Conservation (phyloP, 805 yeast genomes). For the Metschnikowia gelsemii region DNA sequence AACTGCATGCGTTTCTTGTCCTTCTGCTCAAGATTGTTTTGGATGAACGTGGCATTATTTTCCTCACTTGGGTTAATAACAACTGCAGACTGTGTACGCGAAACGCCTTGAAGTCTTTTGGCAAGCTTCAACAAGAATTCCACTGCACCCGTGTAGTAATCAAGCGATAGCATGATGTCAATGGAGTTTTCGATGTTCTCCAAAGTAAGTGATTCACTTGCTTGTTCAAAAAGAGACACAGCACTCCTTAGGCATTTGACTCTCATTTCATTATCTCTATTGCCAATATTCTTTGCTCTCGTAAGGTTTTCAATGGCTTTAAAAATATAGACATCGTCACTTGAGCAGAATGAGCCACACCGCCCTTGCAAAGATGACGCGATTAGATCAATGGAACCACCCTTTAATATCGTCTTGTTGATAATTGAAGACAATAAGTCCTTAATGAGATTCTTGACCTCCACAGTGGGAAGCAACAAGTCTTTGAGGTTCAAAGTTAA, state of each 20-base stretch:
- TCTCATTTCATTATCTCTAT: conserved; percentile 67
- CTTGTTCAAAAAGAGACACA: conserved; percentile 70
- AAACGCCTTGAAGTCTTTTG: conserved; percentile 47
- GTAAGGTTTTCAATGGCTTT: conserved; percentile 91
- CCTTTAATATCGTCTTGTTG: conserved; percentile 81
- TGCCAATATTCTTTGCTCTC: conserved; percentile 74
- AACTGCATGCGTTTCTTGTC: conserved; percentile 36
- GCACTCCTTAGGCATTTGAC: conserved; percentile 69
- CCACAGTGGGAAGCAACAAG: conserved; percentile 68
- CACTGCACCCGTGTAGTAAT: conserved; percentile 82
- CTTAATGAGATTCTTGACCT: conserved; percentile 65
- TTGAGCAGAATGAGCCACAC: conserved; percentile 92
- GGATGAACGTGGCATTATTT: conserved; percentile 8
- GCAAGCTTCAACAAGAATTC: conserved; percentile 79
- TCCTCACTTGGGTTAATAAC: conserved; percentile 11
- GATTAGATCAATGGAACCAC: conserved; percentile 89
- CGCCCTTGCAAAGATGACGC: conserved; percentile 86
- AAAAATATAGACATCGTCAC: conserved; percentile 89
- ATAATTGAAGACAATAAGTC: conserved; percentile 88
- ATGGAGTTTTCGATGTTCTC: conserved; percentile 83
- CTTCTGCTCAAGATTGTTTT: conserved; percentile 16
- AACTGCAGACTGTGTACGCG: conserved; percentile 7
- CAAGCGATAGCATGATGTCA: conserved; percentile 70
- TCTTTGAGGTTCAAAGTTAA: conserved; percentile 68
- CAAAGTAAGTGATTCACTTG: conserved; percentile 71